Evolutionary conservation across 805 yeast species (phyloP).

Genomic region (Metschnikowia gelsemii): DNA sequence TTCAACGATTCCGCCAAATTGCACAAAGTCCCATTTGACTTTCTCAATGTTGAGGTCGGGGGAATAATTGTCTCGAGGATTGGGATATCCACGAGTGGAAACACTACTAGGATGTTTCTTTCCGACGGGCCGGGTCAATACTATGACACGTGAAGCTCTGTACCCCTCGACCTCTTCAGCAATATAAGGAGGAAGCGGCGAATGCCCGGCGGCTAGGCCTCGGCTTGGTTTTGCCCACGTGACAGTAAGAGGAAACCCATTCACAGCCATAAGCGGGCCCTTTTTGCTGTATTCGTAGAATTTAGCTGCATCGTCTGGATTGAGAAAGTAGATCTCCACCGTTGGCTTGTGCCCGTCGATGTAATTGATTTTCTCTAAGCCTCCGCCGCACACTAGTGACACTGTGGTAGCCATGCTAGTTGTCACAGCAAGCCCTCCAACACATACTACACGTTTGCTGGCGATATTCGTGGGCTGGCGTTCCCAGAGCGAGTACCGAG

Average conservation of each 20-base stretch:
- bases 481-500: slow-evolving; percentile 9
- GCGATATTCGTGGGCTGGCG: slow-evolving; percentile 1
- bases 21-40: slow-evolving; percentile 49
- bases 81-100: slow-evolving; percentile 36
- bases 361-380: slow-evolving; percentile 52
- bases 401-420: slow-evolving; percentile 52
- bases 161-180: slow-evolving; percentile 34
- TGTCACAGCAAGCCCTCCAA: slow-evolving; percentile 39
- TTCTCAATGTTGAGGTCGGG: slow-evolving; percentile 44
- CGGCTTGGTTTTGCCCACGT: slow-evolving; percentile 41
- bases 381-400: slow-evolving; percentile 66
- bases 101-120: slow-evolving; percentile 1
- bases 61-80: slow-evolving; percentile 43
- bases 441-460: slow-evolving; percentile 27
- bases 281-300: slow-evolving; percentile 51
- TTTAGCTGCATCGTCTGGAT: slow-evolving; percentile 50
- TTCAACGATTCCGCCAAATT: slow-evolving; percentile 61
- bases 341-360: slow-evolving; percentile 18
- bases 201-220: slow-evolving; percentile 16
- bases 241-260: slow-evolving; percentile 51
- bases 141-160: slow-evolving; percentile 57
- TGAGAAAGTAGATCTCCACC: slow-evolving; percentile 52
- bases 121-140: slow-evolving; percentile 30
- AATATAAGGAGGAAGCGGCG: slow-evolving; percentile 25
- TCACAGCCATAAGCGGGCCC: slow-evolving; percentile 55